phyloP scores from a whole-genome alignment of 1,284 basidiomycete genomes.

The Fomitopsis schrenkii region DNA sequence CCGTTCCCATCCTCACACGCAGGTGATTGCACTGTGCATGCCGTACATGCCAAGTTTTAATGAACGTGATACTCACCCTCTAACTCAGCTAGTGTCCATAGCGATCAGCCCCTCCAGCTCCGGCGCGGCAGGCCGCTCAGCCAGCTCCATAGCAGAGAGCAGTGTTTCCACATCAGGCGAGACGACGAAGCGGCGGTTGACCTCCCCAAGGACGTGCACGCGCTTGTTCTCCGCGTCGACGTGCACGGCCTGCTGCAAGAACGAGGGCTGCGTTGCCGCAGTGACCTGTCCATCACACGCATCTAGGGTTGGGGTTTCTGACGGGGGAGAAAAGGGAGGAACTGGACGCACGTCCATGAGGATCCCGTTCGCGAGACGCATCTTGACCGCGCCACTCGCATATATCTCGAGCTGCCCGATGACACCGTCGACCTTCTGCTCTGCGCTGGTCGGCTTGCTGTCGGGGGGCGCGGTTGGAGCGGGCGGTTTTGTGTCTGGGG shows the following conservation, averaged over 20 bases:
- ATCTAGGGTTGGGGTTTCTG: not conserved
- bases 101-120: conserved; percentile 48
- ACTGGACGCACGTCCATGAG: conserved; percentile 67
- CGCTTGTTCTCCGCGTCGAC: conserved; percentile 59
- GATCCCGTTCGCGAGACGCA: conserved; percentile 77
- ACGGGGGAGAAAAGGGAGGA: conserved; percentile 1
- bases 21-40: too few species aligned
- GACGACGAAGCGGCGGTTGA: conserved; percentile 82
- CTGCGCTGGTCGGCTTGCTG: conserved; percentile 28
- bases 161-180: conserved; percentile 83
- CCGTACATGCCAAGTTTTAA: not conserved
- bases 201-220: conserved; percentile 77
- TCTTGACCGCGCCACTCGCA: conserved; percentile 82
- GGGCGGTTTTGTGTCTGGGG: conserved; percentile 49
- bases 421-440: conserved; percentile 62
- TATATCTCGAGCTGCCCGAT: conserved; percentile 84
- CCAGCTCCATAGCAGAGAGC: conserved; percentile 62
- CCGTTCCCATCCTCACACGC: too few species aligned
- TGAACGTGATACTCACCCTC: not conserved
- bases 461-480: conserved; percentile 15
- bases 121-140: conserved; percentile 34
- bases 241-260: conserved; percentile 84
- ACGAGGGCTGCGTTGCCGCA: conserved; percentile 82
- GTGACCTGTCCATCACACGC: conserved; percentile 52
- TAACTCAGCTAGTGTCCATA: conserved; percentile 45